Percentiles rank a stretch among this genome's conserved stretches.
phyloP scores from a whole-genome alignment of 371 early-diverging fungal genomes.

The Capillidium heterosporum region DNA sequence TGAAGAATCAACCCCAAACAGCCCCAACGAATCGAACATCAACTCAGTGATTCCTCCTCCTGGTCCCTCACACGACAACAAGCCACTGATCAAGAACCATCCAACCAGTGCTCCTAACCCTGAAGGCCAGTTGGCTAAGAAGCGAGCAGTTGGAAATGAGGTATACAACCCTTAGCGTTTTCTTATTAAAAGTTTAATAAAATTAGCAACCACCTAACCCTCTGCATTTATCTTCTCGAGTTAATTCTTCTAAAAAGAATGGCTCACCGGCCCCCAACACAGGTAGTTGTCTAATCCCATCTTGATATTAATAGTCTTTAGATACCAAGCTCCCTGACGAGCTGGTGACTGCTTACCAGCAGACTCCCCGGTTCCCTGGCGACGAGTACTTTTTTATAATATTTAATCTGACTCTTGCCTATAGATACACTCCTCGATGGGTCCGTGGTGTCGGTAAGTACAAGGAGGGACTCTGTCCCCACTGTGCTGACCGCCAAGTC shows the following conservation, averaged over 20 bases:
- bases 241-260: not conserved
- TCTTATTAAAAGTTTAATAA: not conserved
- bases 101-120: not conserved
- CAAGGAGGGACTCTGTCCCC: constrained; percentile 13
- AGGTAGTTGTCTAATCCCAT: not conserved
- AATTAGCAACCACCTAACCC: not conserved
- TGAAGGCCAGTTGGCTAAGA: not conserved
- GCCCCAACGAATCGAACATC: not conserved
- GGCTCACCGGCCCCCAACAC: too few relatives aligned
- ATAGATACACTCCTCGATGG: constrained; percentile 13
- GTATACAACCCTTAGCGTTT: too few relatives aligned
- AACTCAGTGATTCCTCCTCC: too few relatives aligned
- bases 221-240: not conserved
- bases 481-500: constrained; percentile 8
- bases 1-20: not conserved
- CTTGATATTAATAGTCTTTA: not conserved
- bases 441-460: constrained; percentile 13
- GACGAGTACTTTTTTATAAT: constrained; percentile 8
- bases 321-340: not conserved
- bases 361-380: constrained; percentile 11
- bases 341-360: constrained; percentile 1
- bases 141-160: not conserved
- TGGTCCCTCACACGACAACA: too few relatives aligned
- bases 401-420: not conserved
- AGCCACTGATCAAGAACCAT: too few relatives aligned